These are phyloP conservation scores for Tuber calosporum DNA, from an alignment of 495 filamentous ascomycete species.

Conservation along the genomic window DNA sequence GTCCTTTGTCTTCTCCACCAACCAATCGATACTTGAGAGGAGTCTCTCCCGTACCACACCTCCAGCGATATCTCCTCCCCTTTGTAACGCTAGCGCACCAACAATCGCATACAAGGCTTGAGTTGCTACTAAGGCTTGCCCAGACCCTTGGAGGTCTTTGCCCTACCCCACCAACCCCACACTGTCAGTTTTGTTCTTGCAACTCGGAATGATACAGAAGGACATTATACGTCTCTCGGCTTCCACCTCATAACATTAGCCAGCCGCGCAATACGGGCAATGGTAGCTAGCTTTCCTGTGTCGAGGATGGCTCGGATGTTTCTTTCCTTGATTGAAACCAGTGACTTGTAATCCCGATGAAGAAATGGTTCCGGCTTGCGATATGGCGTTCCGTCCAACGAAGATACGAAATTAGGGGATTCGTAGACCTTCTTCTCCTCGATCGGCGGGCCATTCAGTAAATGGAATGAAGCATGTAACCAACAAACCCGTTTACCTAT, in stretches of 20 bases:
- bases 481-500: slow-evolving; percentile 76
- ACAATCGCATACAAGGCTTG: slow-evolving; percentile 75
- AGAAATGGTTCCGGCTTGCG: slow-evolving; percentile 57
- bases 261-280: slow-evolving; percentile 66
- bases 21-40: slow-evolving; percentile 42
- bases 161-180: slow-evolving; percentile 49
- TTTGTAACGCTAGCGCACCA: slow-evolving; percentile 77
- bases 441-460: slow-evolving; percentile 49
- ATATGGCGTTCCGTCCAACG: slow-evolving; percentile 44
- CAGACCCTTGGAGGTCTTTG: slow-evolving; percentile 62
- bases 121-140: slow-evolving; percentile 62
- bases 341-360: slow-evolving; percentile 63
- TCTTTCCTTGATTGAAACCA: slow-evolving; percentile 57
- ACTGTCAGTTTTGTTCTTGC: slow-evolving; percentile 10
- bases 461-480: slow-evolving; percentile 64
- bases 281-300: slow-evolving; percentile 54
- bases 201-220: background rate
- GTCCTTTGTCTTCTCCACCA: background rate
- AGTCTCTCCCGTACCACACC: slow-evolving; percentile 69
- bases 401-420: background rate
- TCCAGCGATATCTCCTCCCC: slow-evolving; percentile 70
- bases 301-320: slow-evolving; percentile 53
- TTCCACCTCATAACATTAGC: slow-evolving; percentile 74
- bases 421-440: slow-evolving; percentile 2
- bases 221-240: slow-evolving; percentile 61